Conservation (phyloP, 2,329 filamentous ascomycete species). For the Trichocomaceae sp. region DNA sequence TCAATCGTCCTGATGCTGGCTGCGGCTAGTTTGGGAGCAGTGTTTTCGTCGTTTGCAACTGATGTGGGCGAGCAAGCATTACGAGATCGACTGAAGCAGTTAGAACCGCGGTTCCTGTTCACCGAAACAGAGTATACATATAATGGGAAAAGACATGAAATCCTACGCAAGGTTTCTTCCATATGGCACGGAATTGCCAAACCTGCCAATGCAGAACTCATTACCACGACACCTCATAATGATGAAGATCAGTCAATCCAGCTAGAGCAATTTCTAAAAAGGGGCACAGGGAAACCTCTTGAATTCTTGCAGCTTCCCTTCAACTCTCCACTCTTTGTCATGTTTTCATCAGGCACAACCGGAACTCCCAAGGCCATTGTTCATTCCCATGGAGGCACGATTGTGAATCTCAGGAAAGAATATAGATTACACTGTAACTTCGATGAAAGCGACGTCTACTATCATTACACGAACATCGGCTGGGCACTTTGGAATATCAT, state of each 20-base stretch:
- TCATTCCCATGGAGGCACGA: slow-evolving; percentile 36
- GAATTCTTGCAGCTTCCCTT: slow-evolving; percentile 36
- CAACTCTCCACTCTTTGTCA: slow-evolving; percentile 39
- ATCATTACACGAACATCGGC: slow-evolving; percentile 43
- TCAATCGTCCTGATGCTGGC: neutral
- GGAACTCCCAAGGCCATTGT: slow-evolving; percentile 43
- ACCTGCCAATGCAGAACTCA: neutral
- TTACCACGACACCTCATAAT: neutral
- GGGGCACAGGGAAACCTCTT: slow-evolving; percentile 16
- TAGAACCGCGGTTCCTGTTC: neutral
- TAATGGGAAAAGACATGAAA: neutral
- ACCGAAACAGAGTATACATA: neutral
- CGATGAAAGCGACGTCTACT: slow-evolving; percentile 33
- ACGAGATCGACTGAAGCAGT: neutral
- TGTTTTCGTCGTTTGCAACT: neutral
- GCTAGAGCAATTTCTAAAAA: no score
- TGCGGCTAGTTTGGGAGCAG: neutral
- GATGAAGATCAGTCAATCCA: neutral
- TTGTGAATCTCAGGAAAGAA: slow-evolving; percentile 42
- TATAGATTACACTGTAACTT: slow-evolving; percentile 40
- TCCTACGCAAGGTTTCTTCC: neutral
- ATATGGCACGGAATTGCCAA: slow-evolving; percentile 2
- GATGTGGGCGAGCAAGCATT: slow-evolving; percentile 2
- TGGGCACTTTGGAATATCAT: slow-evolving; percentile 46
- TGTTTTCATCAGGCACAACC: slow-evolving; percentile 40